Percentiles rank a stretch among this genome's conserved stretches.
phyloP scores from a whole-genome alignment of 2,329 filamentous ascomycete species.

The Fusarium redolens region DNA sequence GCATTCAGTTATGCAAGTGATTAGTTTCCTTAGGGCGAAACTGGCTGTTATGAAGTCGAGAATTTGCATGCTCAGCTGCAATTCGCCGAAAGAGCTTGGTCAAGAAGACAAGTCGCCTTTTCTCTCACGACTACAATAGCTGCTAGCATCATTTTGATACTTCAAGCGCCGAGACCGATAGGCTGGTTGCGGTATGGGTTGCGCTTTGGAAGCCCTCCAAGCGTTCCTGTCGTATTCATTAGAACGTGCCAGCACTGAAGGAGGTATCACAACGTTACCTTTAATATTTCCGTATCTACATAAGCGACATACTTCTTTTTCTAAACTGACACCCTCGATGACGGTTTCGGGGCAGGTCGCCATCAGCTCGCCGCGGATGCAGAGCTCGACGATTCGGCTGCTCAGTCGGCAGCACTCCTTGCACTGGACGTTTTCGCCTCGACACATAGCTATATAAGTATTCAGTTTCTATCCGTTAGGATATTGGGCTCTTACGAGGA shows the following conservation, averaged over 20 bases:
- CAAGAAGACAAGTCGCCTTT: background rate
- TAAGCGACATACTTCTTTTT: conserved; percentile 16
- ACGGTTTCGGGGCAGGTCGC: conserved; percentile 20
- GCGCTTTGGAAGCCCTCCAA: conserved; percentile 16
- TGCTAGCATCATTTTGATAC: background rate
- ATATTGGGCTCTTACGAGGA: background rate
- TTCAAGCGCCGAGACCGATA: background rate
- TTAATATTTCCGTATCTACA: conserved; percentile 12
- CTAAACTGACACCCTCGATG: conserved; percentile 22
- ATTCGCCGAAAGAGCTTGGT: background rate
- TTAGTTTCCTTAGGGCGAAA: background rate
- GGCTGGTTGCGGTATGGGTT: background rate
- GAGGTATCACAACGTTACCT: conserved; percentile 9
- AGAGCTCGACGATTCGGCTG: conserved; percentile 12
- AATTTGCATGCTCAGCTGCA: background rate
- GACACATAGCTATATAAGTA: conserved; percentile 22
- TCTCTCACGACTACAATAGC: background rate
- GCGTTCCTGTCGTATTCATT: conserved; percentile 15
- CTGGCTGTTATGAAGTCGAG: background rate
- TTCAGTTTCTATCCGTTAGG: background rate
- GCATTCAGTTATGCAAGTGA: background rate
- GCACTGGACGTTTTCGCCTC: conserved; percentile 32
- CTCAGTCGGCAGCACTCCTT: conserved; percentile 24
- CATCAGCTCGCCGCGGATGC: conserved; percentile 26
- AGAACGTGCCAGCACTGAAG: conserved; percentile 1